Percentiles rank a stretch among this genome's conserved stretches.
phyloP scores from a whole-genome alignment of 352 stramenopile genomes.

The Lagenidium sp. region DNA sequence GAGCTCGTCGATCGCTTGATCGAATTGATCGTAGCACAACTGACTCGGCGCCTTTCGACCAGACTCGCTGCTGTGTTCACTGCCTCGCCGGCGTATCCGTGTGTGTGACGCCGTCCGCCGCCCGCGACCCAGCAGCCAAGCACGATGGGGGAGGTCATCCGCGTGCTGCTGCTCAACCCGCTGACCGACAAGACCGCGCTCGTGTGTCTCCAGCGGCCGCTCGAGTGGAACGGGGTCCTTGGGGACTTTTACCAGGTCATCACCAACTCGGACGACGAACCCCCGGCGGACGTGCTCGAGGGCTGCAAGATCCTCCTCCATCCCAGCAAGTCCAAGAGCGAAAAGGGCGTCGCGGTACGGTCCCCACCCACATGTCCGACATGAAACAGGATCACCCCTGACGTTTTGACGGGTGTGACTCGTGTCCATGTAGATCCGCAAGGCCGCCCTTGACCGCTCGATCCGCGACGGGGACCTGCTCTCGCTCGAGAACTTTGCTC shows the following conservation, averaged over 20 bases:
- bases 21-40: too few relatives aligned
- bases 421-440: constrained; percentile 34
- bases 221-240: constrained; percentile 68
- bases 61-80: too few relatives aligned
- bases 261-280: constrained; percentile 74
- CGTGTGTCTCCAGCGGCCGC: constrained; percentile 70
- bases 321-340: constrained; percentile 72
- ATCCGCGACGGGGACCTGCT: constrained; percentile 79
- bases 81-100: too few relatives aligned
- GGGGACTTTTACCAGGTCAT: constrained; percentile 80
- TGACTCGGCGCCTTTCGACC: too few relatives aligned
- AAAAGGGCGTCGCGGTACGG: constrained; percentile 66
- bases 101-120: too few relatives aligned
- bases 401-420: background rate
- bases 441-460: constrained; percentile 58
- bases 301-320: constrained; percentile 73
- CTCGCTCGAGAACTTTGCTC: constrained; percentile 48
- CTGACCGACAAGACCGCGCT: constrained; percentile 56
- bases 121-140: too few relatives aligned
- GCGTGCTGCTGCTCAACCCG: constrained; percentile 72
- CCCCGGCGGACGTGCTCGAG: constrained; percentile 35
- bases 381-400: too few relatives aligned
- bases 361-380: too few relatives aligned
- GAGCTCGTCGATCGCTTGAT: too few relatives aligned
- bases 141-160: constrained; percentile 66